Percentiles rank a stretch among this genome's conserved stretches.
Conservation (phyloP, 208 protist species). For the Crithidia fasciculata region DNA sequence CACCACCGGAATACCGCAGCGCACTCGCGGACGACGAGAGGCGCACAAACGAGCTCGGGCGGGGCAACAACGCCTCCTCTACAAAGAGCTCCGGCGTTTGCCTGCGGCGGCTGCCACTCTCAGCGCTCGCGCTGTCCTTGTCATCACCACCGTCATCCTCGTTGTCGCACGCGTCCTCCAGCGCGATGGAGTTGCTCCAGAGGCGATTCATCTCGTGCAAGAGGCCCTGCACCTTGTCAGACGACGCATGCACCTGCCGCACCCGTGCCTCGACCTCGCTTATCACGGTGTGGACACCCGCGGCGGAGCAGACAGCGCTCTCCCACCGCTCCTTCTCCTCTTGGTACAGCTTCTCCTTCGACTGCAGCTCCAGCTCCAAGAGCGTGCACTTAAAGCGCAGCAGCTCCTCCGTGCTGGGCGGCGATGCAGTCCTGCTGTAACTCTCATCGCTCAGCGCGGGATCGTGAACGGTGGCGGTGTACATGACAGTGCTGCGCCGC, state of each 20-base stretch:
- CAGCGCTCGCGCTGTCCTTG: background rate
- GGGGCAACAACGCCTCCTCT: too few relatives aligned
- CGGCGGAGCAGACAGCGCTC: constrained; percentile 5
- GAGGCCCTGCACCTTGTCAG: constrained; percentile 10
- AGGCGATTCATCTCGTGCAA: constrained; percentile 30
- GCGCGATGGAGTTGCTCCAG: constrained; percentile 20
- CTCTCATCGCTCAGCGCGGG: too few relatives aligned
- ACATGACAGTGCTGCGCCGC: background rate
- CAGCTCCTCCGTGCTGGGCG: too few relatives aligned
- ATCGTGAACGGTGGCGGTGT: background rate
- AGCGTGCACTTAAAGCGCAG: constrained; percentile 17
- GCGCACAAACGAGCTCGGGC: too few relatives aligned
- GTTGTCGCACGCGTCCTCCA: constrained; percentile 11
- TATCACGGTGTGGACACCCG: constrained; percentile 10
- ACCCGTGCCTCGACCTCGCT: constrained; percentile 29
- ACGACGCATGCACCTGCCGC: constrained; percentile 8
- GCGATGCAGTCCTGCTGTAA: too few relatives aligned
- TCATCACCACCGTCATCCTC: constrained; percentile 2
- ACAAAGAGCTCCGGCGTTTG: too few relatives aligned
- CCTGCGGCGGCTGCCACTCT: too few relatives aligned
- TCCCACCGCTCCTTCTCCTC: constrained; percentile 23
- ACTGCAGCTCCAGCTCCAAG: constrained; percentile 28
- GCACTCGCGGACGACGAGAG: too few relatives aligned
- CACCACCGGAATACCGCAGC: too few relatives aligned
- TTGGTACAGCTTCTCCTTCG: constrained; percentile 10